Base-by-base conservation (phyloP, 2,329 filamentous ascomycete species). In the Fusarium liriodendri region DNA sequence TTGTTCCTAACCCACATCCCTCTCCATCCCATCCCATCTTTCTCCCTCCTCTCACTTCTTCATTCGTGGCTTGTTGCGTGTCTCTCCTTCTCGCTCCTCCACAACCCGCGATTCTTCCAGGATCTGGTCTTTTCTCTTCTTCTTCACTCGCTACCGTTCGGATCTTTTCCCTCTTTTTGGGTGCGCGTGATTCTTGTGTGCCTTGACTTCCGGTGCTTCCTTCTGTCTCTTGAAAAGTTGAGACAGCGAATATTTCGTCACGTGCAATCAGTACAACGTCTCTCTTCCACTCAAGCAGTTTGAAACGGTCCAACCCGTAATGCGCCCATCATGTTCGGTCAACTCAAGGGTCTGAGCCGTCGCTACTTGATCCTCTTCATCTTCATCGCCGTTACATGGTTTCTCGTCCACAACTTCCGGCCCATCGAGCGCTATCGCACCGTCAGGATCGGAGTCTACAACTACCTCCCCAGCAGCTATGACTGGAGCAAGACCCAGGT, bases 401-500 rank as follows among this genome's bases (percentile, higher is more conserved):
- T 80, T 58, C 74, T 83, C 18, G 80, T 79, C 75, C 70, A 65
- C 32, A 73, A 69, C 63, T 79, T 79, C 67, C 73, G 62, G 3
- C 70, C 75, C 20, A 67, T 71, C 40, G 68, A 74, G 66, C 70
- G 71, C 60, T 74, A 69, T 54, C 62, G 70, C 66, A 65, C 71
- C 25, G 65, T 71, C 18, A 73, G 64, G 38, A 71, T 78, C 65
- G 76, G 75, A 47, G 63, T 64, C 27, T 76, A 81, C 74, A 74
- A 77, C 52, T 82, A 81, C 60, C 71, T 82, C 16, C 79, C 81
- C 64, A 82, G 81, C 70, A 81, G 81, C 75, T 83, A 80, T 70
- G 82, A 85, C 73, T 85, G 83, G 83, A 78, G 78, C 73, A 78
- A 77, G 66, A 78, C 79, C 40, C 77, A 75, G 33, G 67, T 82